phyloP scores from a whole-genome alignment of 768 basidiomycete species.

The Suillus bovinus region DNA sequence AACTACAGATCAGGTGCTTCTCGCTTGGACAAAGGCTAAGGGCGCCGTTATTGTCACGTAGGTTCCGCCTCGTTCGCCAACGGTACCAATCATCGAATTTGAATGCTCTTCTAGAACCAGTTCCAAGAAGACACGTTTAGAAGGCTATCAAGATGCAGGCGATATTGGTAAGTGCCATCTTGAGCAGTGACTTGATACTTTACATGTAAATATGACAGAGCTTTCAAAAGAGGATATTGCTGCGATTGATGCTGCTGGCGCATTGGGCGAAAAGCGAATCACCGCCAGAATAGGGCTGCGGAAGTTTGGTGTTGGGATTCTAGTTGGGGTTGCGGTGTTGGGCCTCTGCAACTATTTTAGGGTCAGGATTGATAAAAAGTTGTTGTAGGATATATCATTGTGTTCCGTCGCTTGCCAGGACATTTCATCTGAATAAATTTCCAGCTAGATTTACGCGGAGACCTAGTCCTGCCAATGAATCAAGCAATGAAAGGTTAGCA shows the following conservation, averaged over 20 bases:
- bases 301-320: conserved; percentile 8
- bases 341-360: conserved; percentile 15
- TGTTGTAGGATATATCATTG: neutral
- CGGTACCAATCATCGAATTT: neutral
- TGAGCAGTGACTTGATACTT: neutral
- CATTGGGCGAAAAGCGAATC: conserved; percentile 18
- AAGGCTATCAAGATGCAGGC: conserved; percentile 67
- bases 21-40: conserved; percentile 74
- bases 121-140: conserved; percentile 62
- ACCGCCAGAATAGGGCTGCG: conserved; percentile 6
- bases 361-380: neutral
- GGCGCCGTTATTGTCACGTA: conserved; percentile 67
- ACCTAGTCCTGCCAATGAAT: neutral
- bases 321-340: conserved; percentile 14
- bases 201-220: conserved; percentile 30
- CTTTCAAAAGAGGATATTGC: conserved; percentile 52
- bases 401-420: neutral
- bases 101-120: conserved; percentile 45
- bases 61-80: conserved; percentile 9
- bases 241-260: conserved; percentile 60
- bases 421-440: neutral
- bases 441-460: neutral
- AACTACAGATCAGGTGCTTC: conserved; percentile 63
- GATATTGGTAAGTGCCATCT: conserved; percentile 50
- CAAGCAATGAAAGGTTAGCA: neutral